phyloP scores from a whole-genome alignment of 257 asterid genomes.

The Plantago elongata region DNA sequence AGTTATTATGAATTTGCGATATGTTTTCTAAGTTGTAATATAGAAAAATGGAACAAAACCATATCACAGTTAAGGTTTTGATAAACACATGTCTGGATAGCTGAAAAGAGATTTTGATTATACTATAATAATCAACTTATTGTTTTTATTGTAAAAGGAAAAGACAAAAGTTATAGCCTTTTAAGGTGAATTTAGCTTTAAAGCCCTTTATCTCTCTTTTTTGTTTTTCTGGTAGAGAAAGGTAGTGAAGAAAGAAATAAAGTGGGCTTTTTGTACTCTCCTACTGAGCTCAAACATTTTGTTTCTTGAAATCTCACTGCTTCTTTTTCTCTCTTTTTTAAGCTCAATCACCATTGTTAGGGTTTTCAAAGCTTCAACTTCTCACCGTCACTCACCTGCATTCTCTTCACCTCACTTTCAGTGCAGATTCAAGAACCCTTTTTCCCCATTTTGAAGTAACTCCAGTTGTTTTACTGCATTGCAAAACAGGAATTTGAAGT shows the following conservation, averaged over 20 bases:
- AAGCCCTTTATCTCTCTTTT: conserved; percentile 4
- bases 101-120: no score
- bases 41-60: no score
- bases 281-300: not conserved
- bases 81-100: no score
- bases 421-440: conserved; percentile 27
- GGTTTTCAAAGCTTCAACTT: conserved; percentile 30
- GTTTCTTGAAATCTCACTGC: conserved; percentile 13
- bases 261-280: not conserved
- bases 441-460: conserved; percentile 9
- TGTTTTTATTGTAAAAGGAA: not conserved
- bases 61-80: no score
- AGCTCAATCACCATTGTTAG: conserved; percentile 24
- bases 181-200: conserved; percentile 19
- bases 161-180: conserved; percentile 29
- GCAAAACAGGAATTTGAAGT: conserved; percentile 13
- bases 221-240: not conserved
- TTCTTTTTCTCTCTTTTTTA: no score
- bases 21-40: no score
- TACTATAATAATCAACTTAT: no score
- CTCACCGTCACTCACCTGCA: conserved; percentile 21
- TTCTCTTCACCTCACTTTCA: conserved; percentile 13
- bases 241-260: no score
- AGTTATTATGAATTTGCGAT: no score
- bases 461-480: conserved; percentile 5